Percentiles rank a stretch among this genome's conserved stretches.
phyloP scores from a whole-genome alignment of 345 rosid species.

The Xanthoceras sorbifolium region DNA sequence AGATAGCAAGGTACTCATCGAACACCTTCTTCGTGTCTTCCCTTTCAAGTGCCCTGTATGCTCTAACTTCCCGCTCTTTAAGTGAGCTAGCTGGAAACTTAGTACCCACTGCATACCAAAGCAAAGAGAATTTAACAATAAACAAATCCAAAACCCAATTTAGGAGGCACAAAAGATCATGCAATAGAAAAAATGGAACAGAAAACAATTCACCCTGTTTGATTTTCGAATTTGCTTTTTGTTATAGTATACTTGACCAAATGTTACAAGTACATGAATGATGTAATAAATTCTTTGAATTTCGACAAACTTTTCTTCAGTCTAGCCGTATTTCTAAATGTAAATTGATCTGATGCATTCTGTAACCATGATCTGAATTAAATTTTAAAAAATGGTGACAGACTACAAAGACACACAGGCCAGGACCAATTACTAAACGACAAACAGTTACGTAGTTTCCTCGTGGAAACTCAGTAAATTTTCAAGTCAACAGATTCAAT shows the following conservation, averaged over 20 bases:
- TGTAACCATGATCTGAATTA: not conserved
- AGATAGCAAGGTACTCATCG: constrained; percentile 55
- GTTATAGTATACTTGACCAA: not conserved
- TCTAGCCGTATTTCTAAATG: not conserved
- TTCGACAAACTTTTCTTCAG: not conserved
- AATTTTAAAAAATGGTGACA: not conserved
- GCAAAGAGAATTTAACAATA: not conserved
- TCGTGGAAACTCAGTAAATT: no score
- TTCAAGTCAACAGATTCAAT: not conserved
- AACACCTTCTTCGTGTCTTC: constrained; percentile 49
- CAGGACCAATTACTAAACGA: not conserved
- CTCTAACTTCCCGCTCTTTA: constrained; percentile 56
- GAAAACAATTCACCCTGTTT: not conserved
- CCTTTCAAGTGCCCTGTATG: constrained; percentile 64
- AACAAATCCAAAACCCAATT: not conserved
- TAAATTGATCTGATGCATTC: not conserved
- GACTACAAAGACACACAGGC: not conserved
- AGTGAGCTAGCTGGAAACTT: constrained; percentile 57
- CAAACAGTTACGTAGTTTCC: no score
- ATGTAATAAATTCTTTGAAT: not conserved
- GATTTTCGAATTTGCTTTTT: not conserved
- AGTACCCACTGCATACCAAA: constrained; percentile 61
- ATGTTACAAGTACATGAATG: not conserved
- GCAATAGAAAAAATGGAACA: no score
- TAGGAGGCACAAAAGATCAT: not conserved